Base-by-base conservation (phyloP, 305 asterid genomes). In the Fraxinus platypoda region DNA sequence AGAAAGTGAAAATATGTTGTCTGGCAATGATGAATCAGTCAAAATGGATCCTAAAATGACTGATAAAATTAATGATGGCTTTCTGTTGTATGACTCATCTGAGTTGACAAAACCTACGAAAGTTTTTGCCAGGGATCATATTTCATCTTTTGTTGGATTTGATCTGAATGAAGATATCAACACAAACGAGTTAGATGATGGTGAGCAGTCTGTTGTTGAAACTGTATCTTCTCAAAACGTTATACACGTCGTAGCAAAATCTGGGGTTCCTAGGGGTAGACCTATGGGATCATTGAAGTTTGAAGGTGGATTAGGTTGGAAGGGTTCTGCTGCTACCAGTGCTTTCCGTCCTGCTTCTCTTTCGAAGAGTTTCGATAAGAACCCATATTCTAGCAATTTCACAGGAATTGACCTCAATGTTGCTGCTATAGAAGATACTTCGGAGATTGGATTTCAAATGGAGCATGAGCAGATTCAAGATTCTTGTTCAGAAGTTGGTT, bases 341-440 rank as follows among this genome's bases (percentile, higher is more conserved):
- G 95, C 93, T 43, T 92, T 92, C 84, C 89, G 81, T 37, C 85
- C 87, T 9, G 79, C 84, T 70, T 15, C 77, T 70, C 59, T 79
- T 73, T 84, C 78, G 71, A 86, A 81, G 80, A 80, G 64, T 25
- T 79, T 26, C 21, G 52, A 72, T 28, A 54, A 34, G 23, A 81
- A 77, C 37, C 25, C 78, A 31, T n/a, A 43, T 77, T 59, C 83
- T 73, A 74, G 41, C 34, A 57, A 73, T 66, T 86, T 86, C 23
- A 74, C 87, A 17, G 92, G 88, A 8, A 64, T 91, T 19, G 93
- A 90, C 84, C 92, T 92, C 84, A 92, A 92, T 84, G 84, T 90
- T 81, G 89, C 90, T 81, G 86, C 84, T 46, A 77, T 26, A 41
- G 96, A 87, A 25, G 95, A 88, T 76, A 31, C 8, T 76, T 28